phyloP scores from a whole-genome alignment of 306 rosid species.

The Clitoria ternatea region DNA sequence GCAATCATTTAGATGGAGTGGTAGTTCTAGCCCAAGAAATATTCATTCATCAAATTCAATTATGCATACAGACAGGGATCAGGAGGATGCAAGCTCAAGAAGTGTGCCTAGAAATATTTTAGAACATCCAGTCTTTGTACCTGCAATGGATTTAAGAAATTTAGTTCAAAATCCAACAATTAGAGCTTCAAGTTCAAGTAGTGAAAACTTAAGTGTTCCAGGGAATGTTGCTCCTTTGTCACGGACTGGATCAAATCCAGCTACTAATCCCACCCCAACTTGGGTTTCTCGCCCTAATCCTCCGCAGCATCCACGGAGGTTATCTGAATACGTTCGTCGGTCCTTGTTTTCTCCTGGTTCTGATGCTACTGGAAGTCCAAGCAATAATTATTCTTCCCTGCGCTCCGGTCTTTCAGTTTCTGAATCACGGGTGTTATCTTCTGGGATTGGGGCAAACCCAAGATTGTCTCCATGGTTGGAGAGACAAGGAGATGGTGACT shows the following conservation, averaged over 20 bases:
- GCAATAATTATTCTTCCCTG: constrained; percentile 40
- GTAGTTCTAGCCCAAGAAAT: constrained; percentile 59
- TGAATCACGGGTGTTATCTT: constrained; percentile 40
- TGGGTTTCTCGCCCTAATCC: constrained; percentile 60
- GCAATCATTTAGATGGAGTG: constrained; percentile 62
- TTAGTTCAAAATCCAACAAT: constrained; percentile 42
- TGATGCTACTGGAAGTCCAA: constrained; percentile 54
- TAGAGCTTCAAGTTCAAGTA: constrained; percentile 42
- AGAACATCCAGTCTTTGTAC: constrained; percentile 60
- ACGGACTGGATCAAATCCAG: constrained; percentile 44
- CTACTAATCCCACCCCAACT: constrained; percentile 42
- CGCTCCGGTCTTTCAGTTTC: constrained; percentile 53
- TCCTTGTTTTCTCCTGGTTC: constrained; percentile 57
- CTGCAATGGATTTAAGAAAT: constrained; percentile 64
- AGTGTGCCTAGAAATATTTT: constrained; percentile 48
- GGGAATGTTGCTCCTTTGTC: constrained; percentile 65
- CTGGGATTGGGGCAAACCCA: constrained; percentile 42
- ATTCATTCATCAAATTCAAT: constrained; percentile 46
- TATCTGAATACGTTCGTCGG: constrained; percentile 69
- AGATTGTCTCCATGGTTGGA: constrained; percentile 70
- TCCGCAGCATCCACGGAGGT: constrained; percentile 60
- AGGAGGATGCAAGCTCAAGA: constrained; percentile 53
- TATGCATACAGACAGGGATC: constrained; percentile 46
- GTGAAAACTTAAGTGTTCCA: constrained; percentile 43
- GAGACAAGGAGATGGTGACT: constrained; percentile 55